A percentile compares a stretch with the other conserved stretches of the same genome.
Conservation (phyloP, 2,329 filamentous ascomycete species). For the Aspergillus tubingensis region DNA sequence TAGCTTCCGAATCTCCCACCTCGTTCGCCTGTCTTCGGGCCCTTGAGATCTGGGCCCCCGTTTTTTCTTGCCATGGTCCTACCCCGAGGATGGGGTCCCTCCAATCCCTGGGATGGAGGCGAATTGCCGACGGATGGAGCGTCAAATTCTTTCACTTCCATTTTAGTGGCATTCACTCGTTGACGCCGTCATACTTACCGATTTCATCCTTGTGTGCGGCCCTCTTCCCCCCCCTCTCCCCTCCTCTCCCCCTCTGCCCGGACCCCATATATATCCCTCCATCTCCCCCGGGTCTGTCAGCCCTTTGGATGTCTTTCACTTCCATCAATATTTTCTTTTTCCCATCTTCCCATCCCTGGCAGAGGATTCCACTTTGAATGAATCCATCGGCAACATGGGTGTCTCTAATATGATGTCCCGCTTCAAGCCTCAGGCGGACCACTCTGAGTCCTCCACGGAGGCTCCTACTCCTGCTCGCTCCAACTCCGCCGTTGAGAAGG, state of each 20-base stretch:
- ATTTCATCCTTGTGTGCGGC: slow-evolving; percentile 1
- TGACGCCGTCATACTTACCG: slow-evolving; percentile 24
- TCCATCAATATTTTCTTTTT: slow-evolving; percentile 7
- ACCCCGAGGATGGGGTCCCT: slow-evolving; percentile 18
- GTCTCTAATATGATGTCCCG: slow-evolving; percentile 31
- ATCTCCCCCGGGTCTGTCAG: slow-evolving; percentile 14
- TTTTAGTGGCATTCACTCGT: slow-evolving; percentile 2
- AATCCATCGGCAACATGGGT: slow-evolving; percentile 29
- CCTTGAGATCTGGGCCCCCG: slow-evolving; percentile 36
- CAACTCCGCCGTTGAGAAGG: slow-evolving; percentile 38
- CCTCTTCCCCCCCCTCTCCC: slow-evolving; percentile 4
- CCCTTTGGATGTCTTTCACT: slow-evolving; percentile 12
- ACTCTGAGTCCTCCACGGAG: slow-evolving; percentile 25
- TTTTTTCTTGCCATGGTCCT: slow-evolving; percentile 27
- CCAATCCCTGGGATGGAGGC: slow-evolving; percentile 20
- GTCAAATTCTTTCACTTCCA: slow-evolving; percentile 13
- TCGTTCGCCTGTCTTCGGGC: slow-evolving; percentile 16
- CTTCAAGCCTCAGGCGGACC: slow-evolving; percentile 32
- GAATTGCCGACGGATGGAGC: slow-evolving; percentile 16
- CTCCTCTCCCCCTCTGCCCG: not conserved
- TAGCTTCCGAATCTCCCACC: slow-evolving; percentile 27
- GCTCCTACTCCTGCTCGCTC: slow-evolving; percentile 35
- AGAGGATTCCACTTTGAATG: slow-evolving; percentile 8
- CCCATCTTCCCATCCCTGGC: not conserved
- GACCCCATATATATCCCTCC: slow-evolving; percentile 27